These are phyloP conservation scores for Cichorium intybus DNA, from an alignment of 140 eudicot genomes.

Conservation along the genomic window DNA sequence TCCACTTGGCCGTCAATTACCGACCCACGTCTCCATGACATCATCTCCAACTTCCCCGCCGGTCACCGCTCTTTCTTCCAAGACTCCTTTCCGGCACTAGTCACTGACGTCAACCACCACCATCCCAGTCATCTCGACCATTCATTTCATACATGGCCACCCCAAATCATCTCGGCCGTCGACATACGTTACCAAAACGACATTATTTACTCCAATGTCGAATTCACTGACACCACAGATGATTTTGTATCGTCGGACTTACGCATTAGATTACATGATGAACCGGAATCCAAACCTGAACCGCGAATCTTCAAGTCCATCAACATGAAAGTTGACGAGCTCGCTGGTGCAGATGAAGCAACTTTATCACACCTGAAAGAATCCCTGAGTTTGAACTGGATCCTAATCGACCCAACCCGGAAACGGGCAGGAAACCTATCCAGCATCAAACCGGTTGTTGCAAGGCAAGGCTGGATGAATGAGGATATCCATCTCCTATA, in stretches of 20 bases:
- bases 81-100: constrained; percentile 26
- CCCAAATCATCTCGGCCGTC: constrained; percentile 27
- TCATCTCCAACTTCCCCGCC: constrained; percentile 26
- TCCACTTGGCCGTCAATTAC: constrained; percentile 29
- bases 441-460: constrained; percentile 35
- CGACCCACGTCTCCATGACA: constrained; percentile 13
- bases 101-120: not conserved
- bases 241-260: not conserved
- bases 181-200: constrained; percentile 23
- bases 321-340: constrained; percentile 12
- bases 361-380: constrained; percentile 19
- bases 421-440: constrained; percentile 55
- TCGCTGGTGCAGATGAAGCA: not conserved
- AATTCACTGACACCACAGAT: not conserved
- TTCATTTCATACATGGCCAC: not conserved
- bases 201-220: not conserved
- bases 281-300: not conserved
- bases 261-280: not conserved
- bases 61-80: constrained; percentile 35
- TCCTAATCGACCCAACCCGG: constrained; percentile 49
- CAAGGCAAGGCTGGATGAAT: constrained; percentile 36
- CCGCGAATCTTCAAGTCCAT: not conserved
- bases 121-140: too few relatives aligned
- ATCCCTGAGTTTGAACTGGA: constrained; percentile 51
- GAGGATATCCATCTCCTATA: constrained; percentile 36